A percentile compares a stretch with the other conserved stretches of the same genome.
Evolutionary conservation across 306 rosid genomes (phyloP).

Genomic region (Fragaria vesca): DNA sequence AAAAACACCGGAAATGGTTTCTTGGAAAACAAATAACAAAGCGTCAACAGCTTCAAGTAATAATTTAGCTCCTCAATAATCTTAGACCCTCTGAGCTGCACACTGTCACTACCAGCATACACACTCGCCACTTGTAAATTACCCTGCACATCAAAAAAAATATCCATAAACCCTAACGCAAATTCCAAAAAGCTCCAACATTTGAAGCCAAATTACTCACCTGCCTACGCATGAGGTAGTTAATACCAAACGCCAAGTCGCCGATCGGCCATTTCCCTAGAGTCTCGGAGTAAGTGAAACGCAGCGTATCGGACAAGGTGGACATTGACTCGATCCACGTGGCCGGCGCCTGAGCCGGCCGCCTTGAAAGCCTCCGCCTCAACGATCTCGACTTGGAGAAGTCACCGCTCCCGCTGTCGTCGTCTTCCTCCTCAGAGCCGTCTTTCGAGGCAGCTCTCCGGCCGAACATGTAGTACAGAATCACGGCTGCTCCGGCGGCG

Average conservation of each 20-base stretch:
- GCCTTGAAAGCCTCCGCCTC: constrained; percentile 63
- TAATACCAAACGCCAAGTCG: constrained; percentile 96
- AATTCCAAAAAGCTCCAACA: not conserved
- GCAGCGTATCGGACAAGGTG: constrained; percentile 77
- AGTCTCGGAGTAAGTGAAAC: constrained; percentile 88
- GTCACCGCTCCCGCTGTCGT: constrained; percentile 39
- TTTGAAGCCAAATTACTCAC: constrained; percentile 31
- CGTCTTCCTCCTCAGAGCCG: constrained; percentile 2
- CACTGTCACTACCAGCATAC: constrained; percentile 72
- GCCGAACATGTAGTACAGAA: constrained; percentile 57
- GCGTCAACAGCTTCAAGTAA: constrained; percentile 68
- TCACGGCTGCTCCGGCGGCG: constrained; percentile 87
- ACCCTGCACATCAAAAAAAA: constrained; percentile 42
- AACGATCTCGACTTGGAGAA: constrained; percentile 64
- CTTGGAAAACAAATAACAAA: constrained; percentile 81
- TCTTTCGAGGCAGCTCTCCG: constrained; percentile 44
- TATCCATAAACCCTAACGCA: not conserved
- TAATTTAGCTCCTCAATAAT: constrained; percentile 64
- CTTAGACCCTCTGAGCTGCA: constrained; percentile 70
- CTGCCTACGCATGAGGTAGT: constrained; percentile 91
- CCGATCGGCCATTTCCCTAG: constrained; percentile 98
- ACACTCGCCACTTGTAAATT: constrained; percentile 84
- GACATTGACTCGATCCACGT: constrained; percentile 75
- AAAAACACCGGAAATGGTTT: constrained; percentile 88
- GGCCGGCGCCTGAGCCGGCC: constrained; percentile 98